phyloP scores from a whole-genome alignment of 2,329 filamentous ascomycete genomes.

The Phyllosticta capitalensis region DNA sequence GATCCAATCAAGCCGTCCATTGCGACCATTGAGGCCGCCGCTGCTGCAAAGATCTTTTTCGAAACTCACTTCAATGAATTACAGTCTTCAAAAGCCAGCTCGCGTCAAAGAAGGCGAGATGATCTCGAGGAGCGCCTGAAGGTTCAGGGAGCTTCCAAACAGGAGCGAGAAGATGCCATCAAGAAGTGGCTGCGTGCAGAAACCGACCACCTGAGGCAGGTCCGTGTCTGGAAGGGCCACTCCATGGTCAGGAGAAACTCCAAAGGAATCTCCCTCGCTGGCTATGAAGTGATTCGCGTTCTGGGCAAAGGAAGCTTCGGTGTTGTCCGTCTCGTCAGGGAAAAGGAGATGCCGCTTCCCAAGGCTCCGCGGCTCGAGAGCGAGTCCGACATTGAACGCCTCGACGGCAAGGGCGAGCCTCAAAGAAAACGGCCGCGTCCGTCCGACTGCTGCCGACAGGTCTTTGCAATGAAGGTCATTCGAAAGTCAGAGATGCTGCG shows the following conservation, averaged over 20 bases:
- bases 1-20: slow-evolving; percentile 27
- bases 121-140: slow-evolving; percentile 57
- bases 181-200: slow-evolving; percentile 57
- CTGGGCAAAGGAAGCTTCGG: slow-evolving; percentile 93
- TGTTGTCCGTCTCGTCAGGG: slow-evolving; percentile 75
- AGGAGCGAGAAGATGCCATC: slow-evolving; percentile 46
- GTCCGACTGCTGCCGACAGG: slow-evolving; percentile 39
- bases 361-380: slow-evolving; percentile 9
- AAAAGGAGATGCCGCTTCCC: slow-evolving; percentile 33
- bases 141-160: slow-evolving; percentile 44
- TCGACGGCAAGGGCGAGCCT: slow-evolving; percentile 10
- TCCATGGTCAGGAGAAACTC: slow-evolving; percentile 40
- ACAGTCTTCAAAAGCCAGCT: slow-evolving; percentile 43
- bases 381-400: slow-evolving; percentile 12
- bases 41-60: slow-evolving; percentile 75
- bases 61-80: slow-evolving; percentile 76
- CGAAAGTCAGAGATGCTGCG: slow-evolving; percentile 87
- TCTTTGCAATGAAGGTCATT: slow-evolving; percentile 97
- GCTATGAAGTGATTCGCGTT: slow-evolving; percentile 74
- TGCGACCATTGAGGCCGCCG: slow-evolving; percentile 63
- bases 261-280: slow-evolving; percentile 46
- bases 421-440: slow-evolving; percentile 1
- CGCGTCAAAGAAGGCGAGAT: slow-evolving; percentile 51
- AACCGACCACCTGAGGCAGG: slow-evolving; percentile 64
- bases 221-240: slow-evolving; percentile 58